These are phyloP conservation scores for Aspergillaceae sp. DNA, from an alignment of 2,329 filamentous ascomycete species.

Conservation along the genomic window DNA sequence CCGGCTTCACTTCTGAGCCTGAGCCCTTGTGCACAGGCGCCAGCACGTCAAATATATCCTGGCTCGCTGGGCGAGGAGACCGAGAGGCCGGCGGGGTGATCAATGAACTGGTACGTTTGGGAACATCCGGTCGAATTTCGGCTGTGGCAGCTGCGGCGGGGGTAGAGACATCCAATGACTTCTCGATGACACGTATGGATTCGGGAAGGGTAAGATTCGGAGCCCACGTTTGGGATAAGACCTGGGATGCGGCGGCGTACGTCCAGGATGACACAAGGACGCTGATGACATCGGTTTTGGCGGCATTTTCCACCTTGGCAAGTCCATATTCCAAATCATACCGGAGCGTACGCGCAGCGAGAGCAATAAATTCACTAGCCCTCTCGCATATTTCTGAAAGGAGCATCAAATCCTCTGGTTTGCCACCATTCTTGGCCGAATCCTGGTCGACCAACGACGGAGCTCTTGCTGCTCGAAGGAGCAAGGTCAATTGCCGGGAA, in stretches of 20 bases:
- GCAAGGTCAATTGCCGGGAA: constrained; percentile 71
- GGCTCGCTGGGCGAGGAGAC: constrained; percentile 17
- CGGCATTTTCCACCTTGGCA: constrained; percentile 28
- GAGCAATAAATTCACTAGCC: constrained; percentile 73
- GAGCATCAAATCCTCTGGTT: constrained; percentile 64
- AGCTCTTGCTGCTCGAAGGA: constrained; percentile 71
- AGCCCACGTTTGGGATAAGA: constrained; percentile 35
- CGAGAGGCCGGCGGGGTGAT: constrained; percentile 13
- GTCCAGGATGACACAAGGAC: constrained; percentile 43
- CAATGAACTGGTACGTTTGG: constrained; percentile 34
- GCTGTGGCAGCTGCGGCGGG: constrained; percentile 8
- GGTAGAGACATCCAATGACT: constrained; percentile 14
- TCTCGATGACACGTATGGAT: constrained; percentile 23
- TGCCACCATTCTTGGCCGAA: constrained; percentile 40
- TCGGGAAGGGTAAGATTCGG: constrained; percentile 28
- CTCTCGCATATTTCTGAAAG: constrained; percentile 81
- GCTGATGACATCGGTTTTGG: constrained; percentile 30
- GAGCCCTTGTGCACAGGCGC: constrained; percentile 31
- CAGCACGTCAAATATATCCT: constrained; percentile 23
- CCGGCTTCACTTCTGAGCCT: constrained; percentile 34
- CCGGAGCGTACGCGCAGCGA: constrained; percentile 69
- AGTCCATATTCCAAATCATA: constrained; percentile 64
- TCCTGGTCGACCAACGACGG: constrained; percentile 25
- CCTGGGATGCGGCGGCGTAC: constrained; percentile 36
- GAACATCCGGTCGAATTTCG: constrained; percentile 22